A percentile compares a stretch with the other conserved stretches of the same genome.
Evolutionary conservation across 305 asterid species (phyloP).

Genomic region (Fraxinus baroniana): DNA sequence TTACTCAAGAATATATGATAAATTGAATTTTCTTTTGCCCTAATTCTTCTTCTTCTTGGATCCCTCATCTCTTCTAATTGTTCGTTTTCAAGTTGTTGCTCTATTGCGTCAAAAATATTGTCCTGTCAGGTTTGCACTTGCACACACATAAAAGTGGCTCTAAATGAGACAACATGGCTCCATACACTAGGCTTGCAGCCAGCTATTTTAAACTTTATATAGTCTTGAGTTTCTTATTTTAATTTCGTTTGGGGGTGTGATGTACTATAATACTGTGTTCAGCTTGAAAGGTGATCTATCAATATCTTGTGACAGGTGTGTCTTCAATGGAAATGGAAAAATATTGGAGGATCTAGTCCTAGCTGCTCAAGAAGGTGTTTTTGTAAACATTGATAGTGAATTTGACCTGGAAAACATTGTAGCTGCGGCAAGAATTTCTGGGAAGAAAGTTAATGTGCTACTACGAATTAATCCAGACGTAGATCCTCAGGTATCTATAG

Average conservation of each 20-base stretch:
- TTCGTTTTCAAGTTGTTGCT: too few species aligned
- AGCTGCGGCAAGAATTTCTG: constrained; percentile 70
- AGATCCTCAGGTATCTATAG: constrained; percentile 84
- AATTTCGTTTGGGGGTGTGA: not conserved
- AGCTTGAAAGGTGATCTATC: not conserved
- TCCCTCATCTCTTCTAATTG: too few species aligned
- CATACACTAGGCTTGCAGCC: not conserved
- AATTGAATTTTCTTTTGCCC: too few species aligned
- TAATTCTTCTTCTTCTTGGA: too few species aligned
- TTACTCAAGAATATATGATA: too few species aligned
- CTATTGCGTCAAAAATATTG: too few species aligned
- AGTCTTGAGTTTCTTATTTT: constrained; percentile 1
- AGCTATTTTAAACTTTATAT: not conserved
- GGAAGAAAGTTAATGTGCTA: constrained; percentile 77
- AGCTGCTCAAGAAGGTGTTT: constrained; percentile 86
- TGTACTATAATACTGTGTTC: not conserved
- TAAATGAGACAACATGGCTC: not conserved
- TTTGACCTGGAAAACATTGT: constrained; percentile 89
- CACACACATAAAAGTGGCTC: not conserved
- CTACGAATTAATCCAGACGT: constrained; percentile 91
- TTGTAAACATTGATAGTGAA: constrained; percentile 85
- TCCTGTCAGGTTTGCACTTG: not conserved
- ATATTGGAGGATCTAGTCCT: constrained; percentile 72
- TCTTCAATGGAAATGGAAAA: constrained; percentile 90
- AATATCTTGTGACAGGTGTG: constrained; percentile 52